Evolutionary conservation across 306 rosid genomes (phyloP), one percentile per base, ranked within the genome.

Genomic region (Oxytropis ochrocephala): DNA sequence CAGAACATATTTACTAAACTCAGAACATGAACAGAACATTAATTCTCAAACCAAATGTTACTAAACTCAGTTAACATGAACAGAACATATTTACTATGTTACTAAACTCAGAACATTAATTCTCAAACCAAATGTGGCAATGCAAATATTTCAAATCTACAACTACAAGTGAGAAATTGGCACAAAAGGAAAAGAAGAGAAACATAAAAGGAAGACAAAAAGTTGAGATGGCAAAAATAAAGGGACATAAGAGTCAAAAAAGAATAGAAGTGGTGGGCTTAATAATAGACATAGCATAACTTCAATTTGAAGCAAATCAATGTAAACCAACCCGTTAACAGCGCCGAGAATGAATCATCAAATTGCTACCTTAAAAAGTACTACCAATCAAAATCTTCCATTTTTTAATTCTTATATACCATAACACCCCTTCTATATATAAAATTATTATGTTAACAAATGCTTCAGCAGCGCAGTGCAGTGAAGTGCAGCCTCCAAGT

Each of bases 321-420:
- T 33, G 12, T n/a, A 54, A 13, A 70, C 12, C n/a, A n/a, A n/a
- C 78, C 73, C 86, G 86, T 70, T 38, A 69, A 74, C 69, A 41
- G 78, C 86, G 56, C 86, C 70, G 72, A 78, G 51, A 5, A 64
- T 64, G 70, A 75, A 69, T 74, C 59, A 78, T 70, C 75, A 78
- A 64, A 65, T 69, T 74, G 78, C 60, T 35, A 44, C 65, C 75
- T 42, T 27, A 44, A 72, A 44, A 72, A 49, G 38, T 6, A 41
- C 51, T 42, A 44, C 50, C 19, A 56, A 78, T 33, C 64, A 78
- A 50, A 35, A 8, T 5, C 7, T n/a, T 57, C 36, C 16, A 16
- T 8, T 51, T 68, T 60, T 24, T 7, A 49, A n/a, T 78, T 78
- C 24, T 50, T 19, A 29, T 57, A 39, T 58, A 10, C 47, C 70